Base-by-base conservation (phyloP, 345 rosid genomes). In the Gossypium thurberi region DNA sequence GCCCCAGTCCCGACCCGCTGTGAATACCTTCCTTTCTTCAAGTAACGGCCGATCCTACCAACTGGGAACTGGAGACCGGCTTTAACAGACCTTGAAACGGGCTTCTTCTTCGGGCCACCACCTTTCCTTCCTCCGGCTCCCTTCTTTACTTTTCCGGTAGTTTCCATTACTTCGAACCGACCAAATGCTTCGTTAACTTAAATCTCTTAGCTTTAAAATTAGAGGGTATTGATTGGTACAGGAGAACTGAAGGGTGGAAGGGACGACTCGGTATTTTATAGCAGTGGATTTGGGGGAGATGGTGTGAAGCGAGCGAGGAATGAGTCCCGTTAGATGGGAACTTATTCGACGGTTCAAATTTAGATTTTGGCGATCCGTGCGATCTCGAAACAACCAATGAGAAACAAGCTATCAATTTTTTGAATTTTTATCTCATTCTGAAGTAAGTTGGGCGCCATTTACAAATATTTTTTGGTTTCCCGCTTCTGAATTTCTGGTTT, bases 51-150 rank as follows among this genome's bases (percentile, higher is more conserved):
- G 81, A 87, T 87, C 33, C 97, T 81, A 47, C 97, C 94, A 63
- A 91, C 97, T 0, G 94, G 94, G 23, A 91, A 91, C 76, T 91
- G 97, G 10, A 89, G 81, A 40, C 97, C 94, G 26, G 94, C 88
- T 79, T 83, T 89, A 23, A 86, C 87, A 8, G 94, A 89, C 20
- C 92, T 85, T 0, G 97, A 85, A 18, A 89, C 91, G 0, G 92
- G 85, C 78, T 91, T 91, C 86, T 87, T 87, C 84, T 89, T 91
- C 0, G 91, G 97, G 51, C 91, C 94, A 28, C 90, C 91, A 14
- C 87, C 85, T 77, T 80, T 87, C 82, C 94, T 83, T 9, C 94
- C 97, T 28, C 79, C 90, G 7, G 85, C 88, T 14, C 92, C 94
- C 70, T 85, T 91, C 80, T 91, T 91, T 37, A 71, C 59, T 70